Conservation (phyloP, 1,139 yeast genomes). For the Arxiozyma slooffiae region DNA sequence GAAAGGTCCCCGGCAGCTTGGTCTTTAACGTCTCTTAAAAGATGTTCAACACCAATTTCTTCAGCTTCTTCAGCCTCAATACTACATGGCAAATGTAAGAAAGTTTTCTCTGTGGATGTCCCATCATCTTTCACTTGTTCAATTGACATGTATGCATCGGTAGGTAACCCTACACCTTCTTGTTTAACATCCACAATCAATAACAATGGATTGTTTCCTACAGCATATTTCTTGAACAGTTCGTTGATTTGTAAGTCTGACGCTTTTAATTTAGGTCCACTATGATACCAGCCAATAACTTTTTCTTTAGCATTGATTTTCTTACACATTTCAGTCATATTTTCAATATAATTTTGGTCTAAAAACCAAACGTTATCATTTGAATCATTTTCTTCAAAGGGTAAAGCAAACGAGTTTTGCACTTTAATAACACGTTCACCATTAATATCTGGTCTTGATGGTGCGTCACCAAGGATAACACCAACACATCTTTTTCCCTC, state of each 20-base stretch:
- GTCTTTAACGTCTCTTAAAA: slow-evolving; percentile 86
- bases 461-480: slow-evolving; percentile 71
- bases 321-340: slow-evolving; percentile 96
- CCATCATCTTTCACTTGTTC: slow-evolving; percentile 97
- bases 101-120: slow-evolving; percentile 85
- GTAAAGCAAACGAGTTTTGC: slow-evolving; percentile 74
- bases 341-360: slow-evolving; percentile 91
- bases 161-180: slow-evolving; percentile 74
- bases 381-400: slow-evolving; percentile 93
- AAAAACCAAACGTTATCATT: slow-evolving; percentile 94
- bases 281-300: slow-evolving; percentile 96
- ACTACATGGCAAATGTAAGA: slow-evolving; percentile 82
- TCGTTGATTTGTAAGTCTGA: slow-evolving; percentile 90
- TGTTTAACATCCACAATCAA: slow-evolving; percentile 90
- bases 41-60: slow-evolving; percentile 96
- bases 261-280: slow-evolving; percentile 85
- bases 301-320: slow-evolving; percentile 95
- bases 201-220: slow-evolving; percentile 57
- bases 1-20: slow-evolving; percentile 94
- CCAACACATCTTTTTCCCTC: slow-evolving; percentile 84
- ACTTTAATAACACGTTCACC: slow-evolving; percentile 38
- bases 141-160: slow-evolving; percentile 88
- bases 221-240: slow-evolving; percentile 70
- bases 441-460: not conserved
- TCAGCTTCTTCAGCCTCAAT: slow-evolving; percentile 99